phyloP scores from a whole-genome alignment of 2,329 filamentous ascomycete species.

The Hyphodiscus sp. region DNA sequence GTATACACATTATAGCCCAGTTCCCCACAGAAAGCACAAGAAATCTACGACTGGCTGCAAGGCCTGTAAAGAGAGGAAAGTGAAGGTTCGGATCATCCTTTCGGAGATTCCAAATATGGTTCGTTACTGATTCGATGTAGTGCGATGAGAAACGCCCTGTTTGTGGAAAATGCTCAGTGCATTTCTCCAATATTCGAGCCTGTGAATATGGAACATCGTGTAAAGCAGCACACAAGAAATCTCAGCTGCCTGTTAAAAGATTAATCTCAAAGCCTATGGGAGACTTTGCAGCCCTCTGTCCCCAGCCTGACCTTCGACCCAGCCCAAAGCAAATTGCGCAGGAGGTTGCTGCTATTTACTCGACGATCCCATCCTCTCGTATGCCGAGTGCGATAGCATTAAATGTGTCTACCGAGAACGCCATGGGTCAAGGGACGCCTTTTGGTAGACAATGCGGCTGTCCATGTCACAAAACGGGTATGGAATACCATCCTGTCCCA shows the following conservation, averaged over 20 bases:
- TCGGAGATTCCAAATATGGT: neutral
- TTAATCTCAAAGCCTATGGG: neutral
- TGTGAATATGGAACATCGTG: slow-evolving; percentile 9
- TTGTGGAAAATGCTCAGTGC: slow-evolving; percentile 12
- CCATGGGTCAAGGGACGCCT: neutral
- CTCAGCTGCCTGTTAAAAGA: neutral
- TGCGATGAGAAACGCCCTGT: slow-evolving; percentile 14
- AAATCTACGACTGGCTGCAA: slow-evolving; percentile 13
- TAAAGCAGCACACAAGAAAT: neutral
- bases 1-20: neutral
- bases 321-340: neutral
- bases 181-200: slow-evolving; percentile 14
- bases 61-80: slow-evolving; percentile 15
- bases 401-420: neutral
- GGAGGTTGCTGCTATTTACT: neutral
- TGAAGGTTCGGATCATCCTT: slow-evolving; percentile 9
- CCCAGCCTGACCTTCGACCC: neutral
- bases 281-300: neutral
- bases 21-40: slow-evolving; percentile 8
- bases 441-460: neutral
- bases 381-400: neutral
- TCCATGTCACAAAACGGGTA: slow-evolving; percentile 8
- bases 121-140: slow-evolving; percentile 1
- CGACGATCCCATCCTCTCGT: neutral
- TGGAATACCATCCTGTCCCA: neutral